Percentiles rank a stretch among this genome's conserved stretches.
Conservation (phyloP, 495 filamentous ascomycete species). For the Baudoinia panamericana region DNA sequence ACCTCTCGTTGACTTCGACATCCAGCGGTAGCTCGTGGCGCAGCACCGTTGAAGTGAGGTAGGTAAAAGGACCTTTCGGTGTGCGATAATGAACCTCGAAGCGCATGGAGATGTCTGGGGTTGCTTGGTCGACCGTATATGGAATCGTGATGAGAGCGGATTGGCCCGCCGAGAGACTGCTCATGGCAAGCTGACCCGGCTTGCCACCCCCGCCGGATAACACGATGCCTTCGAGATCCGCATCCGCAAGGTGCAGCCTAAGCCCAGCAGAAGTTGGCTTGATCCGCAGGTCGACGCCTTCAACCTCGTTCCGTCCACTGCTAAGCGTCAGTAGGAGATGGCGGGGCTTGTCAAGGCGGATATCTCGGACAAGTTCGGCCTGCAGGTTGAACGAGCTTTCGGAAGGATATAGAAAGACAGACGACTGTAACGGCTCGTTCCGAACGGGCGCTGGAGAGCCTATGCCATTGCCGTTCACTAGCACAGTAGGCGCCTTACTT, state of each 20-base stretch:
- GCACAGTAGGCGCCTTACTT: slow-evolving; percentile 27
- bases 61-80: slow-evolving; percentile 55
- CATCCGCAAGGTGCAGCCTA: slow-evolving; percentile 62
- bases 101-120: slow-evolving; percentile 56
- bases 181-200: slow-evolving; percentile 51
- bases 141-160: slow-evolving; percentile 54
- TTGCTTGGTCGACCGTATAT: slow-evolving; percentile 71
- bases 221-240: slow-evolving; percentile 45
- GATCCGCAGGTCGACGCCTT: slow-evolving; percentile 54
- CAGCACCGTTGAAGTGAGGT: slow-evolving; percentile 48
- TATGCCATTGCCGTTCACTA: slow-evolving; percentile 32
- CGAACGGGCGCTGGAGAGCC: neutral
- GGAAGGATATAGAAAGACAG: slow-evolving; percentile 41
- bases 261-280: slow-evolving; percentile 78
- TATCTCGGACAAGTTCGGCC: slow-evolving; percentile 38
- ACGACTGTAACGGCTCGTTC: too few relatives aligned
- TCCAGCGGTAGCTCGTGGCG: slow-evolving; percentile 66
- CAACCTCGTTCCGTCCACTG: slow-evolving; percentile 66
- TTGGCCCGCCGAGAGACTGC: slow-evolving; percentile 36
- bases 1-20: slow-evolving; percentile 93
- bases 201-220: neutral
- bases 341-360: slow-evolving; percentile 66
- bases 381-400: slow-evolving; percentile 37
- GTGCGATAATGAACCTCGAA: slow-evolving; percentile 71
- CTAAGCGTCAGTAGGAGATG: slow-evolving; percentile 59